Evolutionary conservation across 1,139 yeast species (phyloP).

Genomic region (Debaryomyces robertsiae): DNA sequence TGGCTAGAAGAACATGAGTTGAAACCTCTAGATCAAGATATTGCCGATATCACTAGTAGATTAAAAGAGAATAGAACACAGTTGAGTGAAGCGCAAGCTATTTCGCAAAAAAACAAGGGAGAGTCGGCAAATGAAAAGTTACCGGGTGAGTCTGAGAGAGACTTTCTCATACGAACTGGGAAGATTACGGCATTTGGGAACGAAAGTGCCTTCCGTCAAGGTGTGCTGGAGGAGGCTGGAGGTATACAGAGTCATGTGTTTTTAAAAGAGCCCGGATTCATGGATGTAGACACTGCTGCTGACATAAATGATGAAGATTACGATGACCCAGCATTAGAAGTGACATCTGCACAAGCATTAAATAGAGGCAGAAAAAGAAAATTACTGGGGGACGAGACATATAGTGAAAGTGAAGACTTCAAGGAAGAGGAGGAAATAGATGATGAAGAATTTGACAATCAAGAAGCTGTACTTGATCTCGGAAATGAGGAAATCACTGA

Average conservation of each 20-base stretch:
- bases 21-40: conserved; percentile 55
- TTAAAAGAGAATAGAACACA: conserved; percentile 35
- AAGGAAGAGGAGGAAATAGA: conserved; percentile 16
- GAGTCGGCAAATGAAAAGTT: conserved; percentile 27
- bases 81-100: conserved; percentile 18
- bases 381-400: conserved; percentile 1
- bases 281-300: background rate
- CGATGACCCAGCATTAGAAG: conserved; percentile 14
- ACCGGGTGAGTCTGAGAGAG: conserved; percentile 76
- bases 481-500: conserved; percentile 15
- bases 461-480: background rate
- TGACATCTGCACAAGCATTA: background rate
- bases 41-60: conserved; percentile 64
- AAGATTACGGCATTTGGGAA: conserved; percentile 93
- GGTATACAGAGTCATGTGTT: conserved; percentile 33
- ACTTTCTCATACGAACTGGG: conserved; percentile 83
- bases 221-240: conserved; percentile 16
- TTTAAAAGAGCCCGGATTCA: conserved; percentile 44
- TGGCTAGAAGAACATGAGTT: conserved; percentile 56
- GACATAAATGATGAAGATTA: conserved; percentile 18
- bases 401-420: background rate
- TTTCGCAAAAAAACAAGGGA: conserved; percentile 6
- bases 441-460: conserved; percentile 20
- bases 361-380: conserved; percentile 10
- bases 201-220: conserved; percentile 52